A percentile compares a stretch with the other conserved stretches of the same genome.
Conservation (phyloP, 1,139 yeast species). For the Scheffersomyces titani region DNA sequence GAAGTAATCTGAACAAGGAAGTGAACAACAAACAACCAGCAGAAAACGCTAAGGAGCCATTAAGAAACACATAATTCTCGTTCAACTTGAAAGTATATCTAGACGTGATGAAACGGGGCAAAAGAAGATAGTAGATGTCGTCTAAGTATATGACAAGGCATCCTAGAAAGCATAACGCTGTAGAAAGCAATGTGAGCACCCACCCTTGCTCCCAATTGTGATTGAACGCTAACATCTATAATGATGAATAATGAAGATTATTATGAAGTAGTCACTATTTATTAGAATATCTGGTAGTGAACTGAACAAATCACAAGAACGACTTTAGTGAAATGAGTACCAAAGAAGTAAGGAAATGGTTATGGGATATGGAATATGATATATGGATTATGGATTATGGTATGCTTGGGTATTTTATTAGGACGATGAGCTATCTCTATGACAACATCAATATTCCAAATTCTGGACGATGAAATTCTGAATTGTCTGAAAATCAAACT, state of each 20-base stretch:
- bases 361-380: background rate
- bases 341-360: too few relatives aligned
- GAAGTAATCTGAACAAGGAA: constrained; percentile 70
- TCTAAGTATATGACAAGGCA: constrained; percentile 23
- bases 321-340: background rate
- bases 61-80: constrained; percentile 61
- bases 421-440: background rate
- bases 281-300: background rate
- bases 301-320: background rate
- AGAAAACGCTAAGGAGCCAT: constrained; percentile 67
- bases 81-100: constrained; percentile 53
- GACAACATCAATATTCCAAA: background rate
- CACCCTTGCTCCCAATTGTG: constrained; percentile 19
- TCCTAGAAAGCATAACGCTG: constrained; percentile 22
- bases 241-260: background rate
- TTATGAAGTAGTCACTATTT: too few relatives aligned
- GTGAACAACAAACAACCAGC: constrained; percentile 81
- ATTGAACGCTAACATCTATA: background rate
- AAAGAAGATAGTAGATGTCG: constrained; percentile 19
- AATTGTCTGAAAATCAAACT: too few relatives aligned
- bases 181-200: constrained; percentile 22
- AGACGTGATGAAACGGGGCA: constrained; percentile 45
- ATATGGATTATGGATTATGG: background rate
- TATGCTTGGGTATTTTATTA: background rate
- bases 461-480: background rate